Base-by-base conservation (phyloP, 495 filamentous ascomycete species). In the Evernia prunastri region DNA sequence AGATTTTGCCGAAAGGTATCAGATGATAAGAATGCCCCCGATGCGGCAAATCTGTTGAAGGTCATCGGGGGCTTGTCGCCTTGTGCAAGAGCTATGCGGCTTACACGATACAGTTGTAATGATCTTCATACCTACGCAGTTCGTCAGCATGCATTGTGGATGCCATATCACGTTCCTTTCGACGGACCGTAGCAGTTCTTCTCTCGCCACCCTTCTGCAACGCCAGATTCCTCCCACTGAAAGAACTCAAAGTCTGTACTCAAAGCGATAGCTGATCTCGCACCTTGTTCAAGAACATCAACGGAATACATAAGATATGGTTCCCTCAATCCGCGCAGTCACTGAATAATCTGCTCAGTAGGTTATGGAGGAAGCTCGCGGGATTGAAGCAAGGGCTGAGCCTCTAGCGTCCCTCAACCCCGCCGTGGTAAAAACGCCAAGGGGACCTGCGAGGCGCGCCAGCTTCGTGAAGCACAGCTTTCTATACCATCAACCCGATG, bases 221-320 rank as follows among this genome's bases (percentile, higher is more conserved):
- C 23, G 54, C 53, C 61, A 63, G 9, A 20, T 58, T 36, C 15
- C 53, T 58, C 27, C 40, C 49, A 49, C 61, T 63, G 1, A 20
- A 63, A 47, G 61, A 40, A 63, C 35, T 63, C 18, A 63, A 56
- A 43, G 37, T 58, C 49, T 63, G 53, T 0, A 47, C 20, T 58
- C 40, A 47, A 58, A 63, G 3, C 5, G 51, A 15, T 35, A 49
- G 13, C 39, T 25, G 39, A 56, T 33, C 33, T 63, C 61, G 54
- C 31, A 63, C 61, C 61, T 63, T 63, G 61, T 47, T 63, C 61
- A 20, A 63, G 54, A 45, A 63, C 27, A 27, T 56, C 27, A 36
- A 63, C 27, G 53, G 10, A 58, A 63, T 58, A 40, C 53, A 63
- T 63, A 20, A 56, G 27, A 61, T 61, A 23, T 8, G 3, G 29